Conservation (phyloP, 257 asterid species). For the Nicotiana undulata region DNA sequence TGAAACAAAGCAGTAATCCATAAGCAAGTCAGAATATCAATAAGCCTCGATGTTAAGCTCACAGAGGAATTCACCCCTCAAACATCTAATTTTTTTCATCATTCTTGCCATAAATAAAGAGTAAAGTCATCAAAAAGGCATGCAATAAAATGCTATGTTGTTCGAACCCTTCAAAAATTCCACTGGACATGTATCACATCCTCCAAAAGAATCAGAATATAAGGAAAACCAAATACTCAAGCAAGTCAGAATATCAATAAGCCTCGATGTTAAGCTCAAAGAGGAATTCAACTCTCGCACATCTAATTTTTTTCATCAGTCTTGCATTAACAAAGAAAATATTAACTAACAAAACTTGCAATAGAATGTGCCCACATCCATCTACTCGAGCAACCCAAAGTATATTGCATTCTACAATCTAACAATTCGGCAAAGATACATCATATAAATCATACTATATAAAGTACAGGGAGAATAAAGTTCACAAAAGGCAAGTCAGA, state of each 20-base stretch:
- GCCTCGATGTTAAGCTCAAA: constrained; percentile 11
- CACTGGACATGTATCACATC: no score
- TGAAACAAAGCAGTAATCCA: neutral
- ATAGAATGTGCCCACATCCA: neutral
- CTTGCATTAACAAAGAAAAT: neutral
- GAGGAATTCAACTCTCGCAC: neutral
- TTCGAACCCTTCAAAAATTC: no score
- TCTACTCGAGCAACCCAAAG: neutral
- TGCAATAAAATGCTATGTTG: no score
- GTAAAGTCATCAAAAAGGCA: no score
- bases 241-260: constrained; percentile 18
- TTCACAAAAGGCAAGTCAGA: neutral
- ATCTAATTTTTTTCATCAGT: neutral
- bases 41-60: constrained; percentile 12
- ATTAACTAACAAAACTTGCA: neutral
- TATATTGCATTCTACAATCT: neutral
- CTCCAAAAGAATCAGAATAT: no score
- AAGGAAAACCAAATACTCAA: no score
- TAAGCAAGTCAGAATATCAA: constrained; percentile 17
- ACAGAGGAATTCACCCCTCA: no score
- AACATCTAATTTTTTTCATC: neutral
- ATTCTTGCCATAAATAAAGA: neutral
- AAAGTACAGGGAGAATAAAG: neutral
- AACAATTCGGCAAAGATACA: no score
- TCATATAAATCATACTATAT: no score